Evolutionary conservation across 345 rosid genomes (phyloP).

Genomic region (Adansonia digitata): DNA sequence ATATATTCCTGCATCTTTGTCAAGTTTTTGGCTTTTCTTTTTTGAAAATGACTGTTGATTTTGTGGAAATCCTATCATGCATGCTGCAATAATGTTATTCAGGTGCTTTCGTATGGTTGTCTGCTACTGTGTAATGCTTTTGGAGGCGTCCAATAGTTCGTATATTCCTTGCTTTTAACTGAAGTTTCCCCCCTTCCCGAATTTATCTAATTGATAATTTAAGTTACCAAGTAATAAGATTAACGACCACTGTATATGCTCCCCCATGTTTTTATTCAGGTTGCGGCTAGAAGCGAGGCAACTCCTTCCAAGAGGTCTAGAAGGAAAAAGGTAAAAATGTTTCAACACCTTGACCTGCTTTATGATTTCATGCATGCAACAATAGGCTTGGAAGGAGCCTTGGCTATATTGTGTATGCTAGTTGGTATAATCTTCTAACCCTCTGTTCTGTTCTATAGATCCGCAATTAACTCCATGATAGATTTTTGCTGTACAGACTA

Average conservation of each 20-base stretch:
- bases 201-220: background rate
- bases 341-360: background rate
- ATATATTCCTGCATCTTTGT: background rate
- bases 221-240: background rate
- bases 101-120: background rate
- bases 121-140: background rate
- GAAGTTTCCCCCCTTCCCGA: background rate
- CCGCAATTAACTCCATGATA: background rate
- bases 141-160: background rate
- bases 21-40: background rate
- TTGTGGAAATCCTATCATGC: background rate
- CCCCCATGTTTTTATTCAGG: background rate
- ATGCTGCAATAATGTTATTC: background rate
- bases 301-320: slow-evolving; percentile 2
- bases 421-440: background rate
- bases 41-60: background rate
- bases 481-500: background rate
- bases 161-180: background rate
- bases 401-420: too few relatives aligned
- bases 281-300: background rate
- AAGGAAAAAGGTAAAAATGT: slow-evolving; percentile 1
- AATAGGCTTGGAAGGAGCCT: too few relatives aligned
- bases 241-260: background rate
- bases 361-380: background rate
- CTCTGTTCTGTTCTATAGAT: background rate